A percentile compares a stretch with the other conserved stretches of the same genome.
phyloP scores from a whole-genome alignment of 495 filamentous ascomycete genomes.

The Sordaria brevicollis region DNA sequence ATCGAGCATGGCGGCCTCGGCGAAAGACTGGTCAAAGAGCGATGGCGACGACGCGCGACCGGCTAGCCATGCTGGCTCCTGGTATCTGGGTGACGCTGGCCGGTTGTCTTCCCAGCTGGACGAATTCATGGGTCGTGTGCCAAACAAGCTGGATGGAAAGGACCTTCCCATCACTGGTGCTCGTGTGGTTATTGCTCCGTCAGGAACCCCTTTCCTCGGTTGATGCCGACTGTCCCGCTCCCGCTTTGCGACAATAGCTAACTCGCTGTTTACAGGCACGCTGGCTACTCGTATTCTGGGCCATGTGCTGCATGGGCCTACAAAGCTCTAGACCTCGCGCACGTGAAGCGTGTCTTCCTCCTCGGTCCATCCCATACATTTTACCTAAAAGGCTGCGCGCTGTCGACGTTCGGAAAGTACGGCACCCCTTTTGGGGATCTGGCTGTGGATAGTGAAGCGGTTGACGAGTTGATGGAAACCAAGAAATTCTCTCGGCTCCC shows the following conservation, averaged over 20 bases:
- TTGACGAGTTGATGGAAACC: slow-evolving; percentile 50
- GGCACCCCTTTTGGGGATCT: slow-evolving; percentile 79
- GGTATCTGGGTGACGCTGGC: slow-evolving; percentile 60
- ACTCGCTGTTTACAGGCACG: slow-evolving; percentile 52
- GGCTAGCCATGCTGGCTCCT: slow-evolving; percentile 53
- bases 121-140: slow-evolving; percentile 65
- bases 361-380: slow-evolving; percentile 90
- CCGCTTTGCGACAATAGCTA: neutral
- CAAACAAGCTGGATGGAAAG: slow-evolving; percentile 46
- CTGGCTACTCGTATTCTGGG: slow-evolving; percentile 92
- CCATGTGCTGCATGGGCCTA: slow-evolving; percentile 93
- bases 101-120: slow-evolving; percentile 65
- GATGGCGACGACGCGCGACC: slow-evolving; percentile 31
- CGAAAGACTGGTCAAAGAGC: neutral
- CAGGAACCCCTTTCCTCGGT: slow-evolving; percentile 34
- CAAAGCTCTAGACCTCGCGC: slow-evolving; percentile 71
- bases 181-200: slow-evolving; percentile 92
- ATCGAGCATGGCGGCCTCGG: neutral
- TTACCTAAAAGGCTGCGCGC: slow-evolving; percentile 65
- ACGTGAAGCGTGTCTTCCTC: slow-evolving; percentile 81
- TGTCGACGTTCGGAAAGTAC: slow-evolving; percentile 67
- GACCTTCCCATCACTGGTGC: slow-evolving; percentile 65
- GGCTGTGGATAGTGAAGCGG: slow-evolving; percentile 56
- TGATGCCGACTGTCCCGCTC: neutral
- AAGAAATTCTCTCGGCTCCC: slow-evolving; percentile 69